Evolutionary conservation across 192 early-diverging fungal genomes (phyloP).

Genomic region (Martensiomyces pterosporus): DNA sequence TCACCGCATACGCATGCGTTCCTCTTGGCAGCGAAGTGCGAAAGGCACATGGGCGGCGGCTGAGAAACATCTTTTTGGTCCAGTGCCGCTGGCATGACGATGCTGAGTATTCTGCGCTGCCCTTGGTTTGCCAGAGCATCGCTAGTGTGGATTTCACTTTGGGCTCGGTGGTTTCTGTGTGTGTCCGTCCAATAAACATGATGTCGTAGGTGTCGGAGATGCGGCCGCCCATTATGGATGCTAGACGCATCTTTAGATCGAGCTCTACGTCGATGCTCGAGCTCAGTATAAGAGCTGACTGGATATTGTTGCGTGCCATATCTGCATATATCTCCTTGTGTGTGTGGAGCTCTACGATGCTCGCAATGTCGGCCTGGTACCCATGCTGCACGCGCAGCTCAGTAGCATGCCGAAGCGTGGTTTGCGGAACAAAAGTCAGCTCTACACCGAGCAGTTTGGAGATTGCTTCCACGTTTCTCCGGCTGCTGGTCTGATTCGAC

Average conservation of each 20-base stretch:
- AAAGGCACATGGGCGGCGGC: background rate
- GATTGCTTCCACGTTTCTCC: no score
- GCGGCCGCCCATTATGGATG: background rate
- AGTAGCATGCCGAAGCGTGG: background rate
- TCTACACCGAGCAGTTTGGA: background rate
- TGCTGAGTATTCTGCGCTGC: background rate
- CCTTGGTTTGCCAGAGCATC: no score
- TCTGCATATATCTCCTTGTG: background rate
- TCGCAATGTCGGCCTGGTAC: background rate
- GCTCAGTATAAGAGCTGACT: background rate
- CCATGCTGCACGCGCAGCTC: background rate
- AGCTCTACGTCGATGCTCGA: background rate
- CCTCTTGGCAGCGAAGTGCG: background rate
- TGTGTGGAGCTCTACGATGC: background rate
- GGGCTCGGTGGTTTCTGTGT: background rate
- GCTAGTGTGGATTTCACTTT: no score
- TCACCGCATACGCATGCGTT: background rate
- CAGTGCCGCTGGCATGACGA: background rate
- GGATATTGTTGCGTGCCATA: background rate
- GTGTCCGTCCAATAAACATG: background rate
- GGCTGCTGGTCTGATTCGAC: no score
- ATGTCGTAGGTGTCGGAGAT: background rate
- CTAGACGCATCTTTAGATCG: background rate
- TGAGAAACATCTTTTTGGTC: background rate
- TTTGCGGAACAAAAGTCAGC: background rate